These are phyloP conservation scores for Trichoderma brevicompactum DNA, from an alignment of 2,329 filamentous ascomycete species.

Conservation along the genomic window DNA sequence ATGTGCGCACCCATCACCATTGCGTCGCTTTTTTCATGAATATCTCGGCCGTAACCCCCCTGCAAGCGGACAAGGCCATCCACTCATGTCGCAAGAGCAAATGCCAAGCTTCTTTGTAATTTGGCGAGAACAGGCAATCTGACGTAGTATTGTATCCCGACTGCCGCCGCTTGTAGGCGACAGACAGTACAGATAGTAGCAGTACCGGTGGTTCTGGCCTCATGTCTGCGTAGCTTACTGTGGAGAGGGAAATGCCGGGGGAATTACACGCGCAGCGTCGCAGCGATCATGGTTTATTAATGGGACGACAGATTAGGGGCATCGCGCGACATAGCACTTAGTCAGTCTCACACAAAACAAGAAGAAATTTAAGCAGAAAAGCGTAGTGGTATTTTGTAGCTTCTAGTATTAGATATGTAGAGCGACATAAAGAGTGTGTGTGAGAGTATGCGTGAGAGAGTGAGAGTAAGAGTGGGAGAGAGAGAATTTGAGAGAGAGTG, in stretches of 20 bases:
- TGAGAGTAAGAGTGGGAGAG: no score
- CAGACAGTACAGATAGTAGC: not conserved
- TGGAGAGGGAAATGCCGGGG: not conserved
- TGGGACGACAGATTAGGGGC: not conserved
- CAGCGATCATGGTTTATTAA: not conserved
- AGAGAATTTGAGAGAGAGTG: no score
- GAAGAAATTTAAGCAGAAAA: no score
- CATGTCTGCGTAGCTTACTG: not conserved
- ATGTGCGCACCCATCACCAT: not conserved
- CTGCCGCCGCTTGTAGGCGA: not conserved
- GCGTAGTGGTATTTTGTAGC: no score
- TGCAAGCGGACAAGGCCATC: not conserved
- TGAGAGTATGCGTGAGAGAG: no score
- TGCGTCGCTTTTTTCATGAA: not conserved
- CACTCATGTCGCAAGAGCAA: not conserved
- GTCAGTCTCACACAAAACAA: not conserved
- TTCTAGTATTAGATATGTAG: no score
- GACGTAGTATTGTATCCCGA: slow-evolving; percentile 5
- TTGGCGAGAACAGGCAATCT: slow-evolving; percentile 5
- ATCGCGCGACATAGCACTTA: not conserved
- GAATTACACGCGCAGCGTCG: not conserved
- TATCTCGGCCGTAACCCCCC: not conserved
- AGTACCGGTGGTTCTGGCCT: not conserved
- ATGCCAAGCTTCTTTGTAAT: not conserved
- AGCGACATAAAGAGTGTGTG: not conserved